A percentile compares a stretch with the other conserved stretches of the same genome.
These are phyloP conservation scores for Globisporangium solare DNA, from an alignment of 352 stramenopile species.

Conservation along the genomic window DNA sequence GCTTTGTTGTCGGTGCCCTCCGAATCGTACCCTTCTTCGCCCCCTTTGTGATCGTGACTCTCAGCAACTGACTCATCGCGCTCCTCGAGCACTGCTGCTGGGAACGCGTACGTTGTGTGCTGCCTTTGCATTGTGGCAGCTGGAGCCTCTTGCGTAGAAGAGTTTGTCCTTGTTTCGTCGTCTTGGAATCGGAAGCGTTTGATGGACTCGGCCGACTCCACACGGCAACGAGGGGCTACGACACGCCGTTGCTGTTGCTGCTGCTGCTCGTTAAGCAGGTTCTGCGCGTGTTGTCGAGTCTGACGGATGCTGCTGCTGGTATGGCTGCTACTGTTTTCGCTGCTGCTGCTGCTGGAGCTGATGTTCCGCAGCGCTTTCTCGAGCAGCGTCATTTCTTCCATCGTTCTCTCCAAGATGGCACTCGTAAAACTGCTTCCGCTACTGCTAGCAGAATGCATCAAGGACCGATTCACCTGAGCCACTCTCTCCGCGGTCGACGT, in stretches of 20 bases:
- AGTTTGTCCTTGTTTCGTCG: neutral
- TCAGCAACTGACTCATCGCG: neutral
- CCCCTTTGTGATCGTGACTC: neutral
- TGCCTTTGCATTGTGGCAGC: conserved; percentile 3
- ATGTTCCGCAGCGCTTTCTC: conserved; percentile 64
- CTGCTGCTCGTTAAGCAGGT: neutral
- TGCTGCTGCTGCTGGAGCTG: conserved; percentile 58
- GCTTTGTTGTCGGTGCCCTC: conserved; percentile 19
- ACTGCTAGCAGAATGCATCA: conserved; percentile 21
- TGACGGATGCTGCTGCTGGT: neutral
- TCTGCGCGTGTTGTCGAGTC: neutral
- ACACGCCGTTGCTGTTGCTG: neutral
- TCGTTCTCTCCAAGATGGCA: conserved; percentile 40
- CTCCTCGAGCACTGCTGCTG: neutral
- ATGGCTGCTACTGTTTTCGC: conserved; percentile 11
- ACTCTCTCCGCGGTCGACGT: neutral
- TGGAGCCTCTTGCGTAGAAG: neutral
- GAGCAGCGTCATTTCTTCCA: conserved; percentile 57
- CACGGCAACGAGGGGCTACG: neutral
- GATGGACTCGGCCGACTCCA: neutral
- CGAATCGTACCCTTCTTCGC: conserved; percentile 22
- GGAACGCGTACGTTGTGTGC: neutral
- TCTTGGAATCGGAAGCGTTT: neutral
- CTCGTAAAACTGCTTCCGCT: conserved; percentile 40
- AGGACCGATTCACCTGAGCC: conserved; percentile 13